Evolutionary conservation across 176 grass and related monocot species (phyloP).

Genomic region (Lolium rigidum): DNA sequence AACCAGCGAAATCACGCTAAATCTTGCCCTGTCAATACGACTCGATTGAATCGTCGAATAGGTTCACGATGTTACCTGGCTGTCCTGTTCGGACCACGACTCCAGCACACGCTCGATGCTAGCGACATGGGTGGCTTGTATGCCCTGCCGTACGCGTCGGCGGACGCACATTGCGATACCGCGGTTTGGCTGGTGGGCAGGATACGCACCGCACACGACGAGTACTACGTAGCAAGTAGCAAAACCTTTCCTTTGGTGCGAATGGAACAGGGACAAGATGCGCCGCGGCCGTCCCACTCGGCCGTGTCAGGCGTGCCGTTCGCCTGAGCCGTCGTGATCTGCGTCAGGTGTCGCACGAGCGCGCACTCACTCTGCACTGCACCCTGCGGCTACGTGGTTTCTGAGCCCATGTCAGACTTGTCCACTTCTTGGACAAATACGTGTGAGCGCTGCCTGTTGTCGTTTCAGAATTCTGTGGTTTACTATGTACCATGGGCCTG

Average conservation of each 20-base stretch:
- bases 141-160: background rate
- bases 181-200: background rate
- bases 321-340: background rate
- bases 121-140: background rate
- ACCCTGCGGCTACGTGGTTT: background rate
- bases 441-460: background rate
- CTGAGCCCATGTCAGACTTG: background rate
- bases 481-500: too few relatives aligned
- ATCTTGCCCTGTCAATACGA: background rate
- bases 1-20: background rate
- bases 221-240: background rate
- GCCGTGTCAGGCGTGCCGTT: background rate
- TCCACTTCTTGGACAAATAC: background rate
- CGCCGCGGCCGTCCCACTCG: slow-evolving; percentile 22
- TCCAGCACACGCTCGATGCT: background rate
- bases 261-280: slow-evolving; percentile 7
- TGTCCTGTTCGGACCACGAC: background rate
- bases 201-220: background rate
- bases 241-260: background rate
- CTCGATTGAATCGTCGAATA: background rate
- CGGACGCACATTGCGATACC: background rate
- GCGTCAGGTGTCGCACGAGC: background rate
- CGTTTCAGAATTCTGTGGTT: background rate
- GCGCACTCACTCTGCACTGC: background rate
- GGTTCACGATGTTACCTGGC: background rate